A percentile compares a stretch with the other conserved stretches of the same genome.
phyloP scores from a whole-genome alignment of 1,284 basidiomycete species.

The Leccinum pseudoinsigne region DNA sequence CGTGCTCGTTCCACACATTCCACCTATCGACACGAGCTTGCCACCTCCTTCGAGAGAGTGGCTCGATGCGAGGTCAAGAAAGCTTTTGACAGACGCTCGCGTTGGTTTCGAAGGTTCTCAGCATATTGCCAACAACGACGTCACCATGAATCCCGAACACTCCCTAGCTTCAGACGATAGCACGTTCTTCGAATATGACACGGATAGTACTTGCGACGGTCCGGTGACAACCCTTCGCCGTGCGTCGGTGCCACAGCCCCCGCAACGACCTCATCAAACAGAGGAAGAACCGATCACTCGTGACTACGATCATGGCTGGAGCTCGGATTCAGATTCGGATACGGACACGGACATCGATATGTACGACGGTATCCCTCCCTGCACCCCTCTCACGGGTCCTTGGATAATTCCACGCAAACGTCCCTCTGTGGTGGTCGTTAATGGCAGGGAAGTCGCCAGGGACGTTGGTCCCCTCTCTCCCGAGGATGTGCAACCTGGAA shows the following conservation, averaged over 20 bases:
- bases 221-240: neutral
- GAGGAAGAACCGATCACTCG: slow-evolving; percentile 9
- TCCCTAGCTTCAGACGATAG: slow-evolving; percentile 1
- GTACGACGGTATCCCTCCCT: slow-evolving; percentile 10
- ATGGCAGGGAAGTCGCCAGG: neutral
- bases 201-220: slow-evolving; percentile 19
- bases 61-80: slow-evolving; percentile 23
- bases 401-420: slow-evolving; percentile 28
- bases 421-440: slow-evolving; percentile 18
- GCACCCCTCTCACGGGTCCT: slow-evolving; percentile 13
- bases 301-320: slow-evolving; percentile 12
- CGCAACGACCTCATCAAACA: neutral
- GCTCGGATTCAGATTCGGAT: slow-evolving; percentile 19
- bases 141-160: neutral
- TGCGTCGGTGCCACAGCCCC: neutral
- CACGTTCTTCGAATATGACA: slow-evolving; percentile 20
- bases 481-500: slow-evolving; percentile 10
- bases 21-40: slow-evolving; percentile 22
- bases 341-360: slow-evolving; percentile 18
- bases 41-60: slow-evolving; percentile 21
- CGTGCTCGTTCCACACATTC: slow-evolving; percentile 25
- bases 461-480: neutral
- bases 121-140: slow-evolving; percentile 1
- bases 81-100: slow-evolving; percentile 17
- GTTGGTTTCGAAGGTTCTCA: slow-evolving; percentile 11